Base-by-base conservation (phyloP, 495 filamentous ascomycete species). In the Talaromyces trachyspermus region DNA sequence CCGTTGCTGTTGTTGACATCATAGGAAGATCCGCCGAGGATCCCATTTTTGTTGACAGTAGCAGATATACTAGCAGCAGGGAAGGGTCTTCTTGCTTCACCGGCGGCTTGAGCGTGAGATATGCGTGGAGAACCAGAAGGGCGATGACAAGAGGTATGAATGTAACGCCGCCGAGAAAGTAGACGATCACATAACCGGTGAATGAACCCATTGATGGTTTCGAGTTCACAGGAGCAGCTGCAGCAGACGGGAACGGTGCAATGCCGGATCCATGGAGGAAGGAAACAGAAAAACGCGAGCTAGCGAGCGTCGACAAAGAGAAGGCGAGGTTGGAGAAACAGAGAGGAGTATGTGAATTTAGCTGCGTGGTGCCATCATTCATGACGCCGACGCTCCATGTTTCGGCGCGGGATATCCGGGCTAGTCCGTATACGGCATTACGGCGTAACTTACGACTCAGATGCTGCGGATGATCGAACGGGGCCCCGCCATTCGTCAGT, bases 131-230 rank as follows among this genome's bases (percentile, higher is more conserved):
- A 17, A 92, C 57, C 29, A 89, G 30, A 24, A 77, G 59, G n/a
- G 62, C 62, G 38, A 91, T 49, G 50, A 91, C 38, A 4, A 95
- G 68, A 32, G 92, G 94, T 46, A 96, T 57, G 53, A 98, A 90
- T 20, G 89, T 95, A 55, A 97, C 63, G 58, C 91, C 94, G 62
- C 94, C 94, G 51, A 96, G 64, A 50, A 95, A 53, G 73, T 95
- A 97, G 56, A 83, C 71, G 54, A 85, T 57, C 51, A 92, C 68
- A 57, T 94, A 81, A 50, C 68, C 69, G 50, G 76, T 71, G 72
- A 88, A 76, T 52, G 73, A 72, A 76, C 81, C 83, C 82, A 85
- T 88, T 46, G 26, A 12, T 10, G 5, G 12, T 14, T n/a, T 18
- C 18, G 24, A 45, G 14, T 29, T 46, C 29, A 37, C 44, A 46